Evolutionary conservation across 768 basidiomycete genomes (phyloP).

Genomic region (Cystobasidium onofrii): DNA sequence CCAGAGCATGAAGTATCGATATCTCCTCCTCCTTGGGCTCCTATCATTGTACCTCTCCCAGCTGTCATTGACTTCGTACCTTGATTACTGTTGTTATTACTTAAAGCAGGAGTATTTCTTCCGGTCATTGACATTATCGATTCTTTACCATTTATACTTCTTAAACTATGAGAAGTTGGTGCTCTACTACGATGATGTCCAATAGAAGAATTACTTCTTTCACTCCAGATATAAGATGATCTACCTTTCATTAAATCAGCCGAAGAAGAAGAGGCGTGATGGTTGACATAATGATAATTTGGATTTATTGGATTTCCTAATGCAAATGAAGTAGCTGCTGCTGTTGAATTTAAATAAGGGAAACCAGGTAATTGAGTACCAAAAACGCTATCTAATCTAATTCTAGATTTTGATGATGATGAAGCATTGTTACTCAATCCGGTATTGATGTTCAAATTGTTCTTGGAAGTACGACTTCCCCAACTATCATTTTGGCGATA

Average conservation of each 20-base stretch:
- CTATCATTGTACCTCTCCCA: too few species aligned
- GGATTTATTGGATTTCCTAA: not conserved
- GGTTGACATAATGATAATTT: not conserved
- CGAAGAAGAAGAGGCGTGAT: not conserved
- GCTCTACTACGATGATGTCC: not conserved
- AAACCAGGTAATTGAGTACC: conserved; percentile 23
- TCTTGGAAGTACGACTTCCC: not conserved
- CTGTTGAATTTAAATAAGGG: conserved; percentile 19
- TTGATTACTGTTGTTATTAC: too few species aligned
- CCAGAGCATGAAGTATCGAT: conserved; percentile 26
- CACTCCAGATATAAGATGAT: conserved; percentile 10
- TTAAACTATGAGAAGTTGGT: not conserved
- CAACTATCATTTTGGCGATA: not conserved
- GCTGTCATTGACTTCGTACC: too few species aligned
- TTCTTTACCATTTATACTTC: not conserved
- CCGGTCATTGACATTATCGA: not conserved
- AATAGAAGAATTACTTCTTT: not conserved
- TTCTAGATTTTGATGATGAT: not conserved
- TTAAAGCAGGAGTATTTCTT: not conserved
- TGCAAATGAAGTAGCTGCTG: conserved; percentile 25
- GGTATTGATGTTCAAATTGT: not conserved
- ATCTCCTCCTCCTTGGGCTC: not conserved
- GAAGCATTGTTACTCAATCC: too few species aligned
- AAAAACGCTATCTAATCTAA: conserved; percentile 26
- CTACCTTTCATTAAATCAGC: conserved; percentile 2